A percentile compares a stretch with the other conserved stretches of the same genome.
Conservation (phyloP, 2,329 filamentous ascomycete species). For the Aspergillus ochraceus region DNA sequence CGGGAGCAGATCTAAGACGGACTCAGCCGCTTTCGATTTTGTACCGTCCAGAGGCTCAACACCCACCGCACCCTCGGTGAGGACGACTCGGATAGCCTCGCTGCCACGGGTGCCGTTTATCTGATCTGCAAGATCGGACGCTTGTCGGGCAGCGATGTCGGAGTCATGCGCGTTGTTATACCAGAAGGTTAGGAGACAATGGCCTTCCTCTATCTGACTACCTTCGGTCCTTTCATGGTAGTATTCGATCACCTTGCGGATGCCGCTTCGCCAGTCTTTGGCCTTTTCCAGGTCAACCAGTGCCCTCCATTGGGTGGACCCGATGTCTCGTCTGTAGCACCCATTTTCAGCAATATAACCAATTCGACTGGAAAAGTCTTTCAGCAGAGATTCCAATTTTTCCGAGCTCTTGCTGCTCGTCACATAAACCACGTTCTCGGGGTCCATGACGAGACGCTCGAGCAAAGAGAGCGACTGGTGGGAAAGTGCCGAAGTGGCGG, state of each 20-base stretch:
- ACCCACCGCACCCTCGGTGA: conserved; percentile 74
- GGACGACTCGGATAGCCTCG: conserved; percentile 79
- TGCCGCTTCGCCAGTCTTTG: conserved; percentile 75
- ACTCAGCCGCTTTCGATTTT: conserved; percentile 76
- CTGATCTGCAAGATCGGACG: conserved; percentile 84
- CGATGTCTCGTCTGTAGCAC: conserved; percentile 75
- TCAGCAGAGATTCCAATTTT: conserved; percentile 77
- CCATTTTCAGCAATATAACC: conserved; percentile 93
- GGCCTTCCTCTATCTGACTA: conserved; percentile 78
- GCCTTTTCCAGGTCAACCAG: conserved; percentile 72
- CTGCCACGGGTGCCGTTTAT: conserved; percentile 88
- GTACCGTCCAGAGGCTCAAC: conserved; percentile 85
- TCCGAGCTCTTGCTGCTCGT: conserved; percentile 84
- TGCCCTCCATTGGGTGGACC: conserved; percentile 67
- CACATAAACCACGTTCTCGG: conserved; percentile 81
- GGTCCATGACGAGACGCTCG: conserved; percentile 73
- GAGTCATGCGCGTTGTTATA: conserved; percentile 77
- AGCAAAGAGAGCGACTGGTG: conserved; percentile 76
- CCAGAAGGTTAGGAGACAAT: conserved; percentile 84
- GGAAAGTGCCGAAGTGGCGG: conserved; percentile 71
- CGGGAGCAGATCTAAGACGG: conserved; percentile 65
- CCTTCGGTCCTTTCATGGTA: conserved; percentile 87
- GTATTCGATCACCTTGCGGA: conserved; percentile 79
- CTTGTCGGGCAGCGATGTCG: conserved; percentile 73
- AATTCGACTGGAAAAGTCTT: conserved; percentile 65